Base-by-base conservation (phyloP, 2,329 filamentous ascomycete species). In the Cytospora leucostoma region DNA sequence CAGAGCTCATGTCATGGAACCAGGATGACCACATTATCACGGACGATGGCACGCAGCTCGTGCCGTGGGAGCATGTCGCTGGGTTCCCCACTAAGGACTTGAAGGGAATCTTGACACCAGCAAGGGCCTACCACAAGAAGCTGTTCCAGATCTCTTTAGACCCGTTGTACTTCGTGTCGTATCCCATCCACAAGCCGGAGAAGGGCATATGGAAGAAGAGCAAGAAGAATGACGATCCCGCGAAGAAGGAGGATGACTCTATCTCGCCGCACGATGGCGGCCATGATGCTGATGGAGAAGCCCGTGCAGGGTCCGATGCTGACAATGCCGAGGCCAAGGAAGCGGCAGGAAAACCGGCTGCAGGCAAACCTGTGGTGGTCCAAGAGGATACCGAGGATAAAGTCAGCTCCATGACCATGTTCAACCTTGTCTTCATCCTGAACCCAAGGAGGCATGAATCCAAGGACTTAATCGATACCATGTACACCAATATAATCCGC, bases 361-460 rank as follows among this genome's bases (percentile, higher is more conserved):
- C 72, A 35, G 74, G 47, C 32, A 76, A 71, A 75, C 72, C 15
- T 74, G 71, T 11, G 76, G 75, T 15, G 68, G 69, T 49, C 3
- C 65, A 66, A 37, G 82, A 84, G 62, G 75, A 84, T 64, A 75
- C 80, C 49, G 82, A 89, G 66, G 81, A 86, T 71, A 88, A 91
- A 73, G 80, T 81, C 68, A 86, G 83, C 68, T 85, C 86, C 54
- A 93, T 98, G 91, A 93, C 89, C 67, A 98, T 98, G 94, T 99
- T 99, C 77, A 96, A 97, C 74, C 85, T 97, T 12, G 93, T 98
- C 32, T 98, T 98, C 74, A 91, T 97, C 57, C 80, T 97, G 67
- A 90, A 92, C 68, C 91, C 93, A 3, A 89, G 88, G 56, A 86
- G 88, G 59, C 81, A 93, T 62, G 91, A 97, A 72, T 88, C 90